Evolutionary conservation across 2,329 filamentous ascomycete species (phyloP).

Genomic region (Magnaporthales sp.): DNA sequence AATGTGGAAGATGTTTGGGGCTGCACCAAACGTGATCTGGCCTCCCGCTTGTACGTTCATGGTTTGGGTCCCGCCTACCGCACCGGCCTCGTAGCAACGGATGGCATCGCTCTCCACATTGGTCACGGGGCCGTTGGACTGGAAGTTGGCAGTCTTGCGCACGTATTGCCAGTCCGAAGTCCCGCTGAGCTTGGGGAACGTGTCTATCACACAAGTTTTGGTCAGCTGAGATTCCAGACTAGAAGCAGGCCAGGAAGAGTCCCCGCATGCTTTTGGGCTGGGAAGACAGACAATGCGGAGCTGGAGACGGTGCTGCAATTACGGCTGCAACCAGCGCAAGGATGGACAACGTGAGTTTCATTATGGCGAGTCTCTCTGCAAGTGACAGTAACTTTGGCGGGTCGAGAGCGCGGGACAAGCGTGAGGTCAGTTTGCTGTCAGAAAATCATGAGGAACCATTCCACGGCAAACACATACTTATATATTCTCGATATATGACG

Average conservation of each 20-base stretch:
- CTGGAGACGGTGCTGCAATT: background rate
- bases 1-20: constrained; percentile 27
- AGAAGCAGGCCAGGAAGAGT: too few relatives aligned
- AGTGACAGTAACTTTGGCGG: background rate
- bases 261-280: too few relatives aligned
- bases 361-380: background rate
- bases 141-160: constrained; percentile 38
- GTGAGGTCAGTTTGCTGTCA: too few relatives aligned
- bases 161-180: constrained; percentile 36
- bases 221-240: too few relatives aligned
- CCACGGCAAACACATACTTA: too few relatives aligned
- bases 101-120: constrained; percentile 36
- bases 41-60: constrained; percentile 35
- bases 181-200: constrained; percentile 2
- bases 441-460: too few relatives aligned
- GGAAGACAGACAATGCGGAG: background rate
- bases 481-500: background rate
- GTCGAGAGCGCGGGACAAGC: background rate
- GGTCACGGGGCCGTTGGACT: constrained; percentile 38
- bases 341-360: background rate
- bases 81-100: constrained; percentile 38
- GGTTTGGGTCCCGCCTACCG: constrained; percentile 29
- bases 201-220: background rate
- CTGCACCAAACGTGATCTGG: constrained; percentile 29
- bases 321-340: background rate